A percentile compares a stretch with the other conserved stretches of the same genome.
Conservation (phyloP, 768 basidiomycete genomes). For the Serpula lacrymans region DNA sequence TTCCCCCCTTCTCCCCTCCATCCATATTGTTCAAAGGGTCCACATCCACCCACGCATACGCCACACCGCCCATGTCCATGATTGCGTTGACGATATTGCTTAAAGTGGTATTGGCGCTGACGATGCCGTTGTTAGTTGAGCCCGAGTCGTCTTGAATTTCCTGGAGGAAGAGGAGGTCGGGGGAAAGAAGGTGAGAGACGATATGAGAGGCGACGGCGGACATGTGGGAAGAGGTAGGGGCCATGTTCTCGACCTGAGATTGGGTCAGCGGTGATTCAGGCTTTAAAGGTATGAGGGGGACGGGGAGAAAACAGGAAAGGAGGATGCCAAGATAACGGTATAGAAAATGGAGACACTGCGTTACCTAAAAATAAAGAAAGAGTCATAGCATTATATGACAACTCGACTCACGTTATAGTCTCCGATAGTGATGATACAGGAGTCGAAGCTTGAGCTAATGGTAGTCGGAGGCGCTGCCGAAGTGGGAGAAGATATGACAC, state of each 20-base stretch:
- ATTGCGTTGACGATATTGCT: slow-evolving; percentile 48
- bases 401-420: slow-evolving; percentile 52
- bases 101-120: slow-evolving; percentile 52
- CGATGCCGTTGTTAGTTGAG: slow-evolving; percentile 48
- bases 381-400: not conserved
- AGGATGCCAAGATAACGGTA: too few relatives aligned
- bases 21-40: slow-evolving; percentile 52
- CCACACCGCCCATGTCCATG: slow-evolving; percentile 31
- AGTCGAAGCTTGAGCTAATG: slow-evolving; percentile 31
- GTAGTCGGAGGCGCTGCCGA: slow-evolving; percentile 35
- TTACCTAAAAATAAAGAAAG: not conserved
- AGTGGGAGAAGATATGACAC: slow-evolving; percentile 38
- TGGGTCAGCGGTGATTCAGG: not conserved
- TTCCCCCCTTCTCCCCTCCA: slow-evolving; percentile 60
- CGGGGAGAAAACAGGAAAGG: not conserved
- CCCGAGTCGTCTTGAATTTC: slow-evolving; percentile 64
- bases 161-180: slow-evolving; percentile 61
- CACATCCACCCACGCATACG: slow-evolving; percentile 48
- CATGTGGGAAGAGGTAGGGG: slow-evolving; percentile 46
- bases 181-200: slow-evolving; percentile 41
- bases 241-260: slow-evolving; percentile 52
- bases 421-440: slow-evolving; percentile 49
- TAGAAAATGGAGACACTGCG: too few relatives aligned
- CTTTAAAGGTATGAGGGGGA: not conserved
- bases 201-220: slow-evolving; percentile 52